Base-by-base conservation (phyloP, 2,329 filamentous ascomycete species). In the Penicillium sp. region DNA sequence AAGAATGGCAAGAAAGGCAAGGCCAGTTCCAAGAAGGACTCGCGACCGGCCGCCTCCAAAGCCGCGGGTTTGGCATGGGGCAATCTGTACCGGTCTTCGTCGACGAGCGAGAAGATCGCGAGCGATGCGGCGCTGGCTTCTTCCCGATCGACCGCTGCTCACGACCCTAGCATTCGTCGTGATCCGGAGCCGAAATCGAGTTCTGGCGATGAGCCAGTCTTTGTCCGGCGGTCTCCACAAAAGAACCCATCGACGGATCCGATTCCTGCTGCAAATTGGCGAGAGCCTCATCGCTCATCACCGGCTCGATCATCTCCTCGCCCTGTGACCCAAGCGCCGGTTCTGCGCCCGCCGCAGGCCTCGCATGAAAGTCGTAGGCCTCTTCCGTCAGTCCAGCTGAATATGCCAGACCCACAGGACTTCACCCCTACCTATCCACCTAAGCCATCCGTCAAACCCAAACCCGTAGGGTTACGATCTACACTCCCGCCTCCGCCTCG, bases 41-140 rank as follows among this genome's bases (percentile, higher is more conserved):
- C 73, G 33, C 77, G 76, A n/a, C 76, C 79, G 33, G 79, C 81
- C 51, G 82, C 83, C 18, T 81, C 83, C 16, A 83, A 81, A 61
- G 84, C 84, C 3, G 84, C 84, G 2, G 82, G 82, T 3, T 75
- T 85, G 52, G 83, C 83, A n/a, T 87, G 83, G 82, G 61, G 75
- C 55, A 67, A 73, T 63, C 64, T 68, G 16, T 64, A 67, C 27
- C 64, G 60, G 6, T 45, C 64, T 10, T 53, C 61, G 0, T 64
- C 60, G 22, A 58, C 60, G 24, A 58, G 62, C 6, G 62, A 65
- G 9, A 67, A 63, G 54, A 56, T 58, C 7, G 57, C 63, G 16
- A 65, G 60, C 41, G 65, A 69, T 48, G 63, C 64, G 9, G 62
- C 66, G 4, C 36, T 65, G 13, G 62, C 54, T 11, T 65, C 67